Conservation (phyloP, 2,329 filamentous ascomycete species). For the Pseudogymnoascus sp. region DNA sequence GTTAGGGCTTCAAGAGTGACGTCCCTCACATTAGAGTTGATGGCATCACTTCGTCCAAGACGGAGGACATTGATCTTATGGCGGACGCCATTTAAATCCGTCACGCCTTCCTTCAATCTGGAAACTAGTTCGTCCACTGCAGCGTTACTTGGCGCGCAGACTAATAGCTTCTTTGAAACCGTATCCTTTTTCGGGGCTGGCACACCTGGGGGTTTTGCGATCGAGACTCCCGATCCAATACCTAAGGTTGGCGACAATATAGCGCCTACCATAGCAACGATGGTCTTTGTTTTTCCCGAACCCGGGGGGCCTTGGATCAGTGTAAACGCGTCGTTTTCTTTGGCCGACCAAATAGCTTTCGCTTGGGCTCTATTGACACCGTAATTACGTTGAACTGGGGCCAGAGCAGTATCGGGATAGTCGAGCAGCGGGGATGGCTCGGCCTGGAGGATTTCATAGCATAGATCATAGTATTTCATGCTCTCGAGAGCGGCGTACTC, state of each 20-base stretch:
- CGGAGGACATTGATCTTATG: conserved; percentile 82
- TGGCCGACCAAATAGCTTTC: conserved; percentile 80
- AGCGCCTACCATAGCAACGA: conserved; percentile 89
- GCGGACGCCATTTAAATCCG: conserved; percentile 61
- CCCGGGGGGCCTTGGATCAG: conserved; percentile 92
- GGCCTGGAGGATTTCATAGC: conserved; percentile 81
- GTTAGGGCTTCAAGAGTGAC: conserved; percentile 92
- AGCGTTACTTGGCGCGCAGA: conserved; percentile 97
- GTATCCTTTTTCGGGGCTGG: conserved; percentile 28
- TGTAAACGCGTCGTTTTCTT: conserved; percentile 95
- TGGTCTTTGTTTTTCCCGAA: conserved; percentile 97
- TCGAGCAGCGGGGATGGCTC: conserved; percentile 82
- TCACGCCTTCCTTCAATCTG: conserved; percentile 81
- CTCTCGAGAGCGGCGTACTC: conserved; percentile 90
- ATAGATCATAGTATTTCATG: conserved; percentile 90
- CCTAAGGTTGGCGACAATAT: conserved; percentile 56
- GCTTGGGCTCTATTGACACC: conserved; percentile 82
- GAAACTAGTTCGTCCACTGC: conserved; percentile 94
- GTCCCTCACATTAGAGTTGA: conserved; percentile 81
- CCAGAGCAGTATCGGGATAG: conserved; percentile 67
- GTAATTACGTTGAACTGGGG: conserved; percentile 66
- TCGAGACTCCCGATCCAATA: conserved; percentile 33
- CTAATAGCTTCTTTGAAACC: conserved; percentile 72
- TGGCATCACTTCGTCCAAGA: conserved; percentile 82
- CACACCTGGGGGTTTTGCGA: conserved; percentile 31